Evolutionary conservation across 2,329 filamentous ascomycete species (phyloP).

Genomic region (Sarocladium kiliense): DNA sequence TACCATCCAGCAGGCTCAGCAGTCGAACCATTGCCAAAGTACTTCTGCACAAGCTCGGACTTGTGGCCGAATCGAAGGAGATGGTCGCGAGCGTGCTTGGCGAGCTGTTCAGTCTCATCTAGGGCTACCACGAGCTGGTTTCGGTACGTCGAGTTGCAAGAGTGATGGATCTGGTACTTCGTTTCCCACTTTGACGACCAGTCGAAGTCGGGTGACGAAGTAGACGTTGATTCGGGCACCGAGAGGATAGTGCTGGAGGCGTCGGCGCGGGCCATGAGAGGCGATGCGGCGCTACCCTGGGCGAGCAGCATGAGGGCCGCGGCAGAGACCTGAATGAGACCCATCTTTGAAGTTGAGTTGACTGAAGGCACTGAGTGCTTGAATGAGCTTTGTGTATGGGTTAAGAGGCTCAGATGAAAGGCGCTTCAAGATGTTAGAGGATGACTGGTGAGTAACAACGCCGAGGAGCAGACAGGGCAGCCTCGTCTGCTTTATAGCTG

Average conservation of each 20-base stretch:
- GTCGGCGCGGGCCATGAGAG: constrained; percentile 18
- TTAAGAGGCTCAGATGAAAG: too few species aligned
- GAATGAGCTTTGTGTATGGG: too few species aligned
- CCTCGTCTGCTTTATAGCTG: constrained; percentile 7
- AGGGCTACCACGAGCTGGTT: constrained; percentile 51
- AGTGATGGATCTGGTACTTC: constrained; percentile 51
- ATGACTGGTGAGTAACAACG: neutral
- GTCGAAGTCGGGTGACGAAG: constrained; percentile 21
- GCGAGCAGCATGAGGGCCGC: constrained; percentile 20
- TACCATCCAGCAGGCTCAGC: constrained; percentile 57
- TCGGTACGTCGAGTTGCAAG: constrained; percentile 59
- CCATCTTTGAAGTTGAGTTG: constrained; percentile 11
- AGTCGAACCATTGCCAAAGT: constrained; percentile 58
- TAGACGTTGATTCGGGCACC: constrained; percentile 11
- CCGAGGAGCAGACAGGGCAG: neutral
- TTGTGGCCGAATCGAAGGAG: constrained; percentile 51
- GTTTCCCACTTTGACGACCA: constrained; percentile 28
- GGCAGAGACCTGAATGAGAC: constrained; percentile 7
- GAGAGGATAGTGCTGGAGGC: constrained; percentile 17
- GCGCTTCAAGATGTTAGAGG: too few species aligned
- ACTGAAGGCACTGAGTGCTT: neutral
- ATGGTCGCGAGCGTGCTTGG: constrained; percentile 57
- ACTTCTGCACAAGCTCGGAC: constrained; percentile 57
- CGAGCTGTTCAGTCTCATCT: constrained; percentile 52
- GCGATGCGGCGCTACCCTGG: constrained; percentile 20